Evolutionary conservation across 805 yeast species (phyloP).

Genomic region (Lipomyces mesembrius): DNA sequence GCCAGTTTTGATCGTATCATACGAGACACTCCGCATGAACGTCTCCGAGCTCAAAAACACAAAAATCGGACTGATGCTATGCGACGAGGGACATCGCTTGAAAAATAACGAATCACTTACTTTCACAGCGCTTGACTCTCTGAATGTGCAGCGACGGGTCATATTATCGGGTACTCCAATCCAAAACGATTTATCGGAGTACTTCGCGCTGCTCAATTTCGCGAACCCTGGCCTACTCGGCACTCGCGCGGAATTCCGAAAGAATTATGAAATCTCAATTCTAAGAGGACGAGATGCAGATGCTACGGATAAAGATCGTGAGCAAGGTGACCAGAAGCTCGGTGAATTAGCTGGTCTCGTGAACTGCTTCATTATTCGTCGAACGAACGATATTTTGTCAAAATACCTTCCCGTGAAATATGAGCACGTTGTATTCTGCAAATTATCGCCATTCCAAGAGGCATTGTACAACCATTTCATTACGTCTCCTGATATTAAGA

Average conservation of each 20-base stretch:
- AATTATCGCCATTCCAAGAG: slow-evolving; percentile 75
- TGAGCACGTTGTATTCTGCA: slow-evolving; percentile 95
- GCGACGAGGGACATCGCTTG: slow-evolving; percentile 83
- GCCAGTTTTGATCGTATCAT: slow-evolving; percentile 91
- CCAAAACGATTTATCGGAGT: slow-evolving; percentile 89
- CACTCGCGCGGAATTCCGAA: slow-evolving; percentile 78
- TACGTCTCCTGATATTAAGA: slow-evolving; percentile 75
- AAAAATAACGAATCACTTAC: slow-evolving; percentile 92
- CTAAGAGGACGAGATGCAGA: slow-evolving; percentile 86
- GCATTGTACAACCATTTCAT: slow-evolving; percentile 73
- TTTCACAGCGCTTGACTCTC: slow-evolving; percentile 80
- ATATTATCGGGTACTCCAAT: slow-evolving; percentile 96
- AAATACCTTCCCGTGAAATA: slow-evolving; percentile 94
- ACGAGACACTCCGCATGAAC: slow-evolving; percentile 89
- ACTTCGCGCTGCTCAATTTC: slow-evolving; percentile 84
- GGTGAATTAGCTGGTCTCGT: slow-evolving; percentile 74
- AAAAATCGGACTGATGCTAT: slow-evolving; percentile 83
- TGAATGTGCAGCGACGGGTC: slow-evolving; percentile 85
- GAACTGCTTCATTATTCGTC: slow-evolving; percentile 85
- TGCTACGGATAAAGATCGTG: slow-evolving; percentile 79
- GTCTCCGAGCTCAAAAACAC: slow-evolving; percentile 73
- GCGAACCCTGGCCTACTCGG: slow-evolving; percentile 96
- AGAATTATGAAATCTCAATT: slow-evolving; percentile 79
- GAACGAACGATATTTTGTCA: slow-evolving; percentile 92
- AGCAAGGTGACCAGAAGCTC: slow-evolving; percentile 69